Percentiles rank a stretch among this genome's conserved stretches.
Evolutionary conservation across 106 monocot species (phyloP).

Genomic region (Xerophyta viscosa): DNA sequence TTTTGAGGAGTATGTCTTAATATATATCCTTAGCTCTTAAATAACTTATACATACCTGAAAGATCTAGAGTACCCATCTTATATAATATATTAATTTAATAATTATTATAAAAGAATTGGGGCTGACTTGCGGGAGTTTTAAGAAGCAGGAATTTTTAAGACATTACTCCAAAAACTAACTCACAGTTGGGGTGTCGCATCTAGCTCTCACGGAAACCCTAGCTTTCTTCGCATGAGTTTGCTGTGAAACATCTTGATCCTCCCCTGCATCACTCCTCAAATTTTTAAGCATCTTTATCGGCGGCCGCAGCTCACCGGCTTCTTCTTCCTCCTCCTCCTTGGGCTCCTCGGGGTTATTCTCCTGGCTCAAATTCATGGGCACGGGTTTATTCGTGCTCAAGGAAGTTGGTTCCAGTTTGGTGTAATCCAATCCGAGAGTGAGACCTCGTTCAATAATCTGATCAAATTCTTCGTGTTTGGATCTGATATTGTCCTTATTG

Average conservation of each 20-base stretch:
- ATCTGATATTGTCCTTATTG: no score
- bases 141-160: no score
- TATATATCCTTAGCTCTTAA: no score
- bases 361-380: slow-evolving; percentile 22
- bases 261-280: no score
- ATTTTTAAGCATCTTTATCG: slow-evolving; percentile 31
- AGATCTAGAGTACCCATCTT: no score
- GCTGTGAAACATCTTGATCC: slow-evolving; percentile 42
- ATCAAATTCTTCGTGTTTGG: neutral
- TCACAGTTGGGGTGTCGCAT: slow-evolving; percentile 81
- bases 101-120: no score
- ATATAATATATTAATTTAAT: no score
- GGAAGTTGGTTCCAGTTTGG: no score
- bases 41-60: no score
- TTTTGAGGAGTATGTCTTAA: no score
- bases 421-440: slow-evolving; percentile 43
- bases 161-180: slow-evolving; percentile 5
- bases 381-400: neutral
- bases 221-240: slow-evolving; percentile 65
- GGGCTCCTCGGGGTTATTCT: slow-evolving; percentile 39
- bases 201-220: slow-evolving; percentile 86
- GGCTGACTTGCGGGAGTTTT: no score
- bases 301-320: slow-evolving; percentile 28
- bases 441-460: slow-evolving; percentile 20
- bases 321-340: slow-evolving; percentile 40